Percentiles rank a stretch among this genome's conserved stretches.
phyloP scores from a whole-genome alignment of 2,329 filamentous ascomycete genomes.

The Sporothrix inflata region DNA sequence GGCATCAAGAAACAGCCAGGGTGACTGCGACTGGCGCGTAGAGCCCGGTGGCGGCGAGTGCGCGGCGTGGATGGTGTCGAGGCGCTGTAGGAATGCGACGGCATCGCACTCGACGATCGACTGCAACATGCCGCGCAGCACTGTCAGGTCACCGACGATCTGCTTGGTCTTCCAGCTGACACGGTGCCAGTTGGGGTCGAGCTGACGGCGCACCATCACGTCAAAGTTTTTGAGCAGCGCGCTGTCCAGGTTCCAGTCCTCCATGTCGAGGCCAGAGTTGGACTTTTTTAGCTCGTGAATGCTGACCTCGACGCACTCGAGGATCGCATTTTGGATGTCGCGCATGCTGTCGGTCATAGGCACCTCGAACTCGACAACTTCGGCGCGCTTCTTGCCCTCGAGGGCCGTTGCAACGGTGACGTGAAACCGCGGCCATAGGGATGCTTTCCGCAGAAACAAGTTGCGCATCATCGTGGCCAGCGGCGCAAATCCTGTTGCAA shows the following conservation, averaged over 20 bases:
- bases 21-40: slow-evolving; percentile 84
- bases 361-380: slow-evolving; percentile 95
- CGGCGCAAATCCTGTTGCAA: slow-evolving; percentile 85
- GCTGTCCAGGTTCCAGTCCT: slow-evolving; percentile 95
- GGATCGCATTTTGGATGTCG: slow-evolving; percentile 88
- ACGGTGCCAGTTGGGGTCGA: slow-evolving; percentile 96
- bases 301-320: slow-evolving; percentile 95
- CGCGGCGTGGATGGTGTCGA: slow-evolving; percentile 91
- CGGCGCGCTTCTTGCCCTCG: slow-evolving; percentile 88
- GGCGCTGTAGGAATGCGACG: slow-evolving; percentile 86
- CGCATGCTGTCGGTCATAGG: slow-evolving; percentile 95
- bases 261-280: slow-evolving; percentile 89
- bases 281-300: slow-evolving; percentile 91
- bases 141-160: slow-evolving; percentile 85
- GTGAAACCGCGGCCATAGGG: slow-evolving; percentile 92
- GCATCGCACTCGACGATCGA: slow-evolving; percentile 83
- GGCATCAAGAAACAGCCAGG: slow-evolving; percentile 94
- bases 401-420: slow-evolving; percentile 85
- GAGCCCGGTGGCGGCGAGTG: slow-evolving; percentile 87
- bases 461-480: slow-evolving; percentile 90
- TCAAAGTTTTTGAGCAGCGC: slow-evolving; percentile 93
- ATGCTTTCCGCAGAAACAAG: slow-evolving; percentile 84
- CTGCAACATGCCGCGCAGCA: slow-evolving; percentile 81
- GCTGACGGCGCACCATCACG: slow-evolving; percentile 79
- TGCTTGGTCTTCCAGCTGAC: slow-evolving; percentile 94